phyloP scores from a whole-genome alignment of 169 alveolate genomes.

The Pseudocohnilembus persalinus region DNA sequence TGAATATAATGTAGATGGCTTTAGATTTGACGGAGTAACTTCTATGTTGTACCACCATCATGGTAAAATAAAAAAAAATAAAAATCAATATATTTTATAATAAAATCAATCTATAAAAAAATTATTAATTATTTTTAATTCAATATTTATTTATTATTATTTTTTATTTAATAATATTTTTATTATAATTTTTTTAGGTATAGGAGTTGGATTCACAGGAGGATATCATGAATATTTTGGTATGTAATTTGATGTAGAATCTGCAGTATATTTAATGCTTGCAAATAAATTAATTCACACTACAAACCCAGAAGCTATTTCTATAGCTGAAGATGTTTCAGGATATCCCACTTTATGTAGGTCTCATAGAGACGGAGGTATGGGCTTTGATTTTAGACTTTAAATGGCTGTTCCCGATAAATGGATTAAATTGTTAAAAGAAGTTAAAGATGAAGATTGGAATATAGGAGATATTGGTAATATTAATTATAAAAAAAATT shows the following conservation, averaged over 20 bases:
- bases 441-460: constrained; percentile 83
- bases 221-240: constrained; percentile 84
- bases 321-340: constrained; percentile 91
- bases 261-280: constrained; percentile 84
- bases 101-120: constrained; percentile 29
- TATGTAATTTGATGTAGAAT: constrained; percentile 76
- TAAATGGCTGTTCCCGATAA: constrained; percentile 85
- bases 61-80: constrained; percentile 50
- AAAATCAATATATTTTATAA: too few relatives aligned
- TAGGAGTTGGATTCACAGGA: constrained; percentile 77
- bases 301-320: constrained; percentile 82
- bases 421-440: constrained; percentile 80
- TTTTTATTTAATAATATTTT: too few relatives aligned
- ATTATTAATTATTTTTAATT: too few relatives aligned
- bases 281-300: constrained; percentile 88
- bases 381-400: constrained; percentile 91
- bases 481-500: too few relatives aligned
- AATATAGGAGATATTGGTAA: constrained; percentile 65
- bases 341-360: constrained; percentile 91
- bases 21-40: constrained; percentile 92
- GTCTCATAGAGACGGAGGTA: constrained; percentile 89
- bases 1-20: constrained; percentile 90
- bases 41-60: constrained; percentile 92
- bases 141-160: too few relatives aligned
- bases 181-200: background rate